Percentiles rank a stretch among this genome's conserved stretches.
Conservation (phyloP, 75 land plant species). For the Selaginella moellendorffii region DNA sequence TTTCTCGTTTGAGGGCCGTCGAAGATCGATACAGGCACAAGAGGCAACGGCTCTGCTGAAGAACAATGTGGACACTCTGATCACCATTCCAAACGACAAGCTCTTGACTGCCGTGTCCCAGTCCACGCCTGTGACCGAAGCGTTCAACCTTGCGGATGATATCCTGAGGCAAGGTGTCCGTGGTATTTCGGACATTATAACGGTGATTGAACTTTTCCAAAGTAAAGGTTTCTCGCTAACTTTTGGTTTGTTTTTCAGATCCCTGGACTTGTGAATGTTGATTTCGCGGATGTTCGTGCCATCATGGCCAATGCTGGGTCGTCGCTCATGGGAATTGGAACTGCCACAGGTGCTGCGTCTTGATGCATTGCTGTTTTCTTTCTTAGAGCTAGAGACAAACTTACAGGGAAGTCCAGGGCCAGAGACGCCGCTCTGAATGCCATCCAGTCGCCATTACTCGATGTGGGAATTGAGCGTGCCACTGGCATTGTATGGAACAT, state of each 20-base stretch:
- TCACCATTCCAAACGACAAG: constrained; percentile 96
- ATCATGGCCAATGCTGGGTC: constrained; percentile 96
- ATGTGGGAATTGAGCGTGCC: constrained; percentile 94
- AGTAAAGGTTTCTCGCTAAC: neutral
- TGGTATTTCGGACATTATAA: constrained; percentile 95
- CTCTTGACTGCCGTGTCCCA: constrained; percentile 85
- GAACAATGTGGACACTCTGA: constrained; percentile 81
- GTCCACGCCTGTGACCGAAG: constrained; percentile 93
- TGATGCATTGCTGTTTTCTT: neutral
- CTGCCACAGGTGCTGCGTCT: constrained; percentile 60
- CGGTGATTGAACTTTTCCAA: constrained; percentile 31
- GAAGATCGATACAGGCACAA: constrained; percentile 89
- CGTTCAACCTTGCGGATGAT: constrained; percentile 96
- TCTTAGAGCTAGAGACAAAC: too few species aligned
- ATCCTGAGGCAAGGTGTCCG: constrained; percentile 96
- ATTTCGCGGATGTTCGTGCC: constrained; percentile 95
- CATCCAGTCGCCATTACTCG: constrained; percentile 86
- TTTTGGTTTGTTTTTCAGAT: constrained; percentile 33
- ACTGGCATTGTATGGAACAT: constrained; percentile 99
- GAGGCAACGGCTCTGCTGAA: constrained; percentile 91
- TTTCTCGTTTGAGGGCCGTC: constrained; percentile 88
- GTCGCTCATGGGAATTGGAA: constrained; percentile 91
- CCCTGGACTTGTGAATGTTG: constrained; percentile 92
- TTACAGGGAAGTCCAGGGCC: constrained; percentile 82
- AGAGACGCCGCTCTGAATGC: constrained; percentile 97